Base-by-base conservation (phyloP, 495 filamentous ascomycete species). In the Xylaria grammica region DNA sequence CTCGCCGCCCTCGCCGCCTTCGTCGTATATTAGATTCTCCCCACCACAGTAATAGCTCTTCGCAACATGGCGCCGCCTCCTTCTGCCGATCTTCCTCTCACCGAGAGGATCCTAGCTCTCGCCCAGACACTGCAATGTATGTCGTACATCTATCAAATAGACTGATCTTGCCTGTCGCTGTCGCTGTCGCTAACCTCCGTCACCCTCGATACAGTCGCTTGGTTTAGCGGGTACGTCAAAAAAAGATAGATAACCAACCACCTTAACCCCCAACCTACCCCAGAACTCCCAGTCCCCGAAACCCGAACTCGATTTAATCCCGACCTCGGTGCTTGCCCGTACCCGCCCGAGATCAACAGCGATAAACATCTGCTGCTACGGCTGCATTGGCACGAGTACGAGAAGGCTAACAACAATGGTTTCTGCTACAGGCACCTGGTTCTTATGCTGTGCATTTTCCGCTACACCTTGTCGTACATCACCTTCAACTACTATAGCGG, bases 191-290 rank as follows among this genome's bases (percentile, higher is more conserved):
- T 69, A 61, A 72, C 55, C 20, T 58, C n/a, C 38, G 62, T 50
- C 27, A 44, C 52, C n/a, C 27, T 17, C 10, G 38, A 36, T 22
- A 49, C 56, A 80, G 80, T 84, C 72, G 84, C 85, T 59, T 98
- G 95, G 95, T 99, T 99, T 70, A 81, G 87, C 67, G 95, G 95
- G 89, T 94, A 89, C 61, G 91, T 89, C n/a, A n/a, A n/a, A n/a
- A 42, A 60, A 69, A 34, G 34, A 40, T 11, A 51, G 13, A 10
- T 36, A 22, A 7, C 53, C 30, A 30, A 15, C 40, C 40, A 42
- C 40, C 40, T 42, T 11, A 6, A 6, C 15, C 7, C 40, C 40
- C 40, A 42, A 6, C 40, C 17, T 11, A 6, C 40, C 15, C 7
- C 40, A 42, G 8, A 17, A 17, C 7, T 15, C 42, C 55, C 7